Conservation (phyloP, 2,329 filamentous ascomycete species). For the Penicillium sp. region DNA sequence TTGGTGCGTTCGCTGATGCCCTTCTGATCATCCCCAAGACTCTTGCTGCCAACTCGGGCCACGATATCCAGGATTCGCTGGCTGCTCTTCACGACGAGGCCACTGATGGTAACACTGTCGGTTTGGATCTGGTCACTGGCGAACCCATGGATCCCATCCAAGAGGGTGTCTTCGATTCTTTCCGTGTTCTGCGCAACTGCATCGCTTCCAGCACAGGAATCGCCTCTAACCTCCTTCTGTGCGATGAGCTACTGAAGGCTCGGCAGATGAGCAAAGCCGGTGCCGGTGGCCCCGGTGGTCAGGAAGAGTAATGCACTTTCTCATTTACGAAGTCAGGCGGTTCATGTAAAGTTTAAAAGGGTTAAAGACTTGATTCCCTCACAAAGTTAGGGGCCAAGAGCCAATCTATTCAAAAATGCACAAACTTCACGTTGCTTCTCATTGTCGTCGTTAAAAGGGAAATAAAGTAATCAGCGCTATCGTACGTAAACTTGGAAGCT, state of each 20-base stretch:
- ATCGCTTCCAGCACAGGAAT: slow-evolving; percentile 93
- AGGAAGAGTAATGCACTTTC: slow-evolving; percentile 41
- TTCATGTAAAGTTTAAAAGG: slow-evolving; percentile 29
- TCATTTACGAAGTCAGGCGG: slow-evolving; percentile 22
- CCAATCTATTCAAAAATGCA: slow-evolving; percentile 20
- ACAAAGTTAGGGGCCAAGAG: slow-evolving; percentile 6
- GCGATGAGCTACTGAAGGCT: slow-evolving; percentile 96
- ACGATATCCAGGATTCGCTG: slow-evolving; percentile 93
- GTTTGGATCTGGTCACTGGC: slow-evolving; percentile 81
- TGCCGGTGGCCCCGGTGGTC: slow-evolving; percentile 44
- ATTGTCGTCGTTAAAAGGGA: slow-evolving; percentile 9
- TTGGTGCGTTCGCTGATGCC: slow-evolving; percentile 91
- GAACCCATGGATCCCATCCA: slow-evolving; percentile 93
- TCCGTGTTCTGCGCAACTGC: slow-evolving; percentile 89
- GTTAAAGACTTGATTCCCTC: slow-evolving; percentile 16
- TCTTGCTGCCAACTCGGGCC: slow-evolving; percentile 89
- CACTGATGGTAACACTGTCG: slow-evolving; percentile 78
- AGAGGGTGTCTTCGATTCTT: slow-evolving; percentile 92
- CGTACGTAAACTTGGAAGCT: slow-evolving; percentile 7
- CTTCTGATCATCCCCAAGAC: slow-evolving; percentile 96
- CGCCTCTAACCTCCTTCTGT: slow-evolving; percentile 89
- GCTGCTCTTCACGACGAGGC: slow-evolving; percentile 84
- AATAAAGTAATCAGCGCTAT: slow-evolving; percentile 8
- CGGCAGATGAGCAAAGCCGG: slow-evolving; percentile 74
- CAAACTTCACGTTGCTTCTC: slow-evolving; percentile 12